Percentiles rank a stretch among this genome's conserved stretches.
These are phyloP conservation scores for Combretum micranthum DNA, from an alignment of 345 rosid genomes.

Conservation along the genomic window DNA sequence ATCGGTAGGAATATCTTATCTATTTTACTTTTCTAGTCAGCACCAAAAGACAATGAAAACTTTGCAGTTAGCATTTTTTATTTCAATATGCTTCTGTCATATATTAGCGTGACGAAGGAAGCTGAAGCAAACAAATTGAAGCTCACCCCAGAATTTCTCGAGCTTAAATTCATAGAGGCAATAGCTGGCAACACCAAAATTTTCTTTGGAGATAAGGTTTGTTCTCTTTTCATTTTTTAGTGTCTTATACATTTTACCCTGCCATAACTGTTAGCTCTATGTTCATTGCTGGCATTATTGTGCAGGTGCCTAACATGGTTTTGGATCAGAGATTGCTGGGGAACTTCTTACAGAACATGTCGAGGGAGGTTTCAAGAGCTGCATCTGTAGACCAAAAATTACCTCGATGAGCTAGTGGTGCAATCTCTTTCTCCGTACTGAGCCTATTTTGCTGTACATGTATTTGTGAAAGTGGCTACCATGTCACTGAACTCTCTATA, in stretches of 20 bases:
- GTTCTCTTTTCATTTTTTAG: neutral
- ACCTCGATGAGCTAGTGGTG: neutral
- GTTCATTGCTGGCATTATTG: neutral
- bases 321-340: conserved; percentile 85
- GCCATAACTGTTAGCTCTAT: neutral
- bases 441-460: neutral
- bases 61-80: neutral
- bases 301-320: conserved; percentile 77
- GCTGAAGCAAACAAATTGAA: conserved; percentile 89
- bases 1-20: conserved; percentile 38
- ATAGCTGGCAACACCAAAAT: conserved; percentile 81
- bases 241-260: neutral
- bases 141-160: conserved; percentile 81
- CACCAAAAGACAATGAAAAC: neutral
- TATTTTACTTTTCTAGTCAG: neutral
- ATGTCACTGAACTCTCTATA: too few relatives aligned
- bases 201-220: conserved; percentile 86
- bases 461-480: too few relatives aligned
- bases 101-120: conserved; percentile 56
- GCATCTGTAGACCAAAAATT: conserved; percentile 6
- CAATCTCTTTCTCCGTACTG: too few relatives aligned
- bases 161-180: conserved; percentile 80
- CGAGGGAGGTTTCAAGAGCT: conserved; percentile 11
- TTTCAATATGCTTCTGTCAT: neutral
- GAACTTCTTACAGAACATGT: conserved; percentile 47